Base-by-base conservation (phyloP, 2,329 filamentous ascomycete genomes). In the Diaporthe caulivora region DNA sequence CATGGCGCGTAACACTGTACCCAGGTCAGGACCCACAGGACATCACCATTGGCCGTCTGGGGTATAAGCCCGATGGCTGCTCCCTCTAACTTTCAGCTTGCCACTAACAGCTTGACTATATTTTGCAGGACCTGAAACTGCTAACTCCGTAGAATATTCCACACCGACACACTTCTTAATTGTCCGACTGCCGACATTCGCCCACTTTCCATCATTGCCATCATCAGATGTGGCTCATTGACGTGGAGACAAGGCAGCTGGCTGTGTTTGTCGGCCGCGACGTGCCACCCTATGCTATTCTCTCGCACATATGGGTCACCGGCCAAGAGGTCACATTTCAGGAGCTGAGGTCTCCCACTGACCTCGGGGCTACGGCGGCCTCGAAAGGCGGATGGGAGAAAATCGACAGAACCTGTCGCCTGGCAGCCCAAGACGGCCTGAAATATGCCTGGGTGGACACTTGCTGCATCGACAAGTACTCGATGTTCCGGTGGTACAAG, bases 381-480 rank as follows among this genome's bases (percentile, higher is more conserved):
- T 47, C 21, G n/a, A 72, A 70, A 11, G 6, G 7, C 1, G 54
- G 71, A 18, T 72, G 64, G 62, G 17, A 47, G 64, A 70, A 72
- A 24, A 70, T 72, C 31, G 64, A 58, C 44, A 24, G 11, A 15
- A 72, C 64, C 40, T 72, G 64, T 34, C 53, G 21, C 21, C 31
- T 29, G 40, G 71, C 71, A 9, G 64, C 51, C 13, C 31, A 10
- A 6, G 24, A 51, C 13, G 71, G 64, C 47, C 62, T 70, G 17
- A 11, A 54, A 7, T 70, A 72, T 37, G 71, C 71, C 18, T 74
- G 73, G 73, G 54, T 74, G n/a, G 73, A 70, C 64, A 74, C 70
- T 2, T 74, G 70, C 34, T 74, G 73, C 70, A 74, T 74, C 40
- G 64, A 74, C 64, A 74, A 74, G 42, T 72, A 74, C 15, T 74